phyloP scores from a whole-genome alignment of 805 yeast species.

The Nematodospora valgi region DNA sequence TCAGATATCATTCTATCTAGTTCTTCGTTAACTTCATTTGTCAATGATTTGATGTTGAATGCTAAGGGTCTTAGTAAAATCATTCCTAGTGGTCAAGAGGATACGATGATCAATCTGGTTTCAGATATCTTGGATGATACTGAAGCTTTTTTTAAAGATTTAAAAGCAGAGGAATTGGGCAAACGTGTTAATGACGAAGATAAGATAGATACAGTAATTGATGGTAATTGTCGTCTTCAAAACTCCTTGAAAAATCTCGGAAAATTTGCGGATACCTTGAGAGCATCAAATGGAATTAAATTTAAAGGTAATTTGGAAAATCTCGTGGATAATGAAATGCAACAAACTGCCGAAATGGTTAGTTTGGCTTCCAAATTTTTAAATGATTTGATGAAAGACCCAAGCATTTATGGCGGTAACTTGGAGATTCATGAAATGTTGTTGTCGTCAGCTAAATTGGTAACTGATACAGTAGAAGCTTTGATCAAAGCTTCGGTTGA shows the following conservation, averaged over 20 bases:
- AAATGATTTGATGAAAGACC: slow-evolving; percentile 48
- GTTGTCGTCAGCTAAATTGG: slow-evolving; percentile 72
- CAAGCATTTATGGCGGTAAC: slow-evolving; percentile 53
- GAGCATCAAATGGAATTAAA: slow-evolving; percentile 27
- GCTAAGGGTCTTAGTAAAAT: slow-evolving; percentile 66
- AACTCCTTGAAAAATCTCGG: slow-evolving; percentile 60
- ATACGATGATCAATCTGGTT: slow-evolving; percentile 44
- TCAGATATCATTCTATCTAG: slow-evolving; percentile 59
- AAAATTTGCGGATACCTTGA: slow-evolving; percentile 52
- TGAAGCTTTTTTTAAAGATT: slow-evolving; percentile 56
- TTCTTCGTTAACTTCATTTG: slow-evolving; percentile 58
- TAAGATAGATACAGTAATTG: slow-evolving; percentile 72
- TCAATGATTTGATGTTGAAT: slow-evolving; percentile 61
- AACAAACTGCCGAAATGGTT: slow-evolving; percentile 67
- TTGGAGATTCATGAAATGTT: slow-evolving; percentile 73
- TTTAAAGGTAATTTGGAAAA: slow-evolving; percentile 58
- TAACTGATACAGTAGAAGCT: slow-evolving; percentile 71
- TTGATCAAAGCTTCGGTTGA: slow-evolving; percentile 75
- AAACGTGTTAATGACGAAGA: slow-evolving; percentile 54
- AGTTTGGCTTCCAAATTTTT: slow-evolving; percentile 62
- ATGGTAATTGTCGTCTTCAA: slow-evolving; percentile 72
- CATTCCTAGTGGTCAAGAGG: slow-evolving; percentile 53
- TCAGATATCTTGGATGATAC: slow-evolving; percentile 58
- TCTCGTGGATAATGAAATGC: slow-evolving; percentile 70
- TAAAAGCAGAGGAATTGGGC: slow-evolving; percentile 52